Percentiles rank a stretch among this genome's conserved stretches.
phyloP scores from a whole-genome alignment of 2,329 filamentous ascomycete species.

The Lasiodiplodia hormozganensis region DNA sequence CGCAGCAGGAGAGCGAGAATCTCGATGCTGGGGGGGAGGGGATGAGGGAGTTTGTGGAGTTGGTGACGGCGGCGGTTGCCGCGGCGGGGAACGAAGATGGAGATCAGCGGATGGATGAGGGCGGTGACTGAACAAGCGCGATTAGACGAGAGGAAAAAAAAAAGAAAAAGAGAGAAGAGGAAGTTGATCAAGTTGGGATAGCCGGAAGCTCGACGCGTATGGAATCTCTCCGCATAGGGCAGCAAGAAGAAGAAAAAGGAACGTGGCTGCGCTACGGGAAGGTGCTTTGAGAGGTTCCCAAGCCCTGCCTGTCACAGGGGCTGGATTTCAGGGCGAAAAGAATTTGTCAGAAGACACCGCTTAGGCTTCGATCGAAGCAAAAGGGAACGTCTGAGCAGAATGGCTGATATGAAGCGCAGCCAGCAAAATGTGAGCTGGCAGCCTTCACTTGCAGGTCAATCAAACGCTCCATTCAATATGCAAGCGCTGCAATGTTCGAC shows the following conservation, averaged over 20 bases:
- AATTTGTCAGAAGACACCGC: neutral
- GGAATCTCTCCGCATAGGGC: neutral
- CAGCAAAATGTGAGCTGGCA: neutral
- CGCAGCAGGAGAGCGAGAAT: slow-evolving; percentile 8
- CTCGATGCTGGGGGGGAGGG: slow-evolving; percentile 11
- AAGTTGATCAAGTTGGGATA: neutral
- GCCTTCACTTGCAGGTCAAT: neutral
- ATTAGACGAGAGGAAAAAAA: neutral
- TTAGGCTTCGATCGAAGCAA: neutral
- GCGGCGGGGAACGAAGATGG: neutral
- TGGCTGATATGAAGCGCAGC: neutral
- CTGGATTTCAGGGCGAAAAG: neutral
- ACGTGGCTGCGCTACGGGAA: neutral
- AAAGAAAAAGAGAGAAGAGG: too few relatives aligned
- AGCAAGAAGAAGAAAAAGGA: neutral
- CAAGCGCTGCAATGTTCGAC: neutral
- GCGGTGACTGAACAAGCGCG: neutral
- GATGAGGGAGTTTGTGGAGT: slow-evolving; percentile 25
- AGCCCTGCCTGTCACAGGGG: neutral
- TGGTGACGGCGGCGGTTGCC: neutral
- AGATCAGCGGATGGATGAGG: neutral
- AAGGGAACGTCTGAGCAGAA: neutral
- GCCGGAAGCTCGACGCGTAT: neutral
- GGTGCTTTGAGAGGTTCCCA: neutral
- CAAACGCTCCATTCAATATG: neutral